Conservation (phyloP, 108 stramenopile genomes). For the Fragilaria crotonensis region DNA sequence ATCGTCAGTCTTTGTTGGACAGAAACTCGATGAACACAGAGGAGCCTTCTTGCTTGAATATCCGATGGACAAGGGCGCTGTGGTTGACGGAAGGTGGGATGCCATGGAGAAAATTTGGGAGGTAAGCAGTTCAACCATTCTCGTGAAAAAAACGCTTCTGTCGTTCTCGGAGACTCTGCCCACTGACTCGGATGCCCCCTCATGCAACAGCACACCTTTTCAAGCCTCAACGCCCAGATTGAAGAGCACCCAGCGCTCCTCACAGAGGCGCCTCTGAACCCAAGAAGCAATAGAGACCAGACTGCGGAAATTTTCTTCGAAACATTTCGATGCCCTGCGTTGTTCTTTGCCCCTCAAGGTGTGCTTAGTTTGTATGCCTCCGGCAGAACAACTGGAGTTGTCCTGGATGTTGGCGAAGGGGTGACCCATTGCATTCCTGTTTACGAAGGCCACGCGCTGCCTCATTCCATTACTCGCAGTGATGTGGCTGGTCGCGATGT, state of each 20-base stretch:
- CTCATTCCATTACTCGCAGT: slow-evolving; percentile 85
- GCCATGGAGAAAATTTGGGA: slow-evolving; percentile 92
- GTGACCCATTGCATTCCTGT: slow-evolving; percentile 96
- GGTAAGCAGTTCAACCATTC: slow-evolving; percentile 24
- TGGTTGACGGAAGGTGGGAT: slow-evolving; percentile 86
- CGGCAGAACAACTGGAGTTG: slow-evolving; percentile 94
- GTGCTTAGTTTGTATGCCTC: slow-evolving; percentile 93
- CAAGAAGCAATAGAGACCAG: slow-evolving; percentile 80
- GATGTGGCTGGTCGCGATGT: slow-evolving; percentile 96
- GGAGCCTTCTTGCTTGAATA: slow-evolving; percentile 86
- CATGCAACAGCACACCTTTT: slow-evolving; percentile 1
- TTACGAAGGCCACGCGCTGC: slow-evolving; percentile 95
- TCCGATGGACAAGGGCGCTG: slow-evolving; percentile 89
- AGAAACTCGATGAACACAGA: slow-evolving; percentile 88
- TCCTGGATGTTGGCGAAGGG: slow-evolving; percentile 96
- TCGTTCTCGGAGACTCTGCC: not conserved
- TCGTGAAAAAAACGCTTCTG: not conserved
- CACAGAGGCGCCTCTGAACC: slow-evolving; percentile 94
- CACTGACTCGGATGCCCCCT: slow-evolving; percentile 36
- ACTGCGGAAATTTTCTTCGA: slow-evolving; percentile 95
- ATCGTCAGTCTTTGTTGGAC: slow-evolving; percentile 85
- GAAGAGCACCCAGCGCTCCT: slow-evolving; percentile 95
- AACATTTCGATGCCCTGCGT: slow-evolving; percentile 86
- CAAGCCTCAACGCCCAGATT: slow-evolving; percentile 68
- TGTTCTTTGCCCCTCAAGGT: slow-evolving; percentile 88